A percentile compares a stretch with the other conserved stretches of the same genome.
Conservation (phyloP, 164 flowering plant species). For the Akebia trifoliata region DNA sequence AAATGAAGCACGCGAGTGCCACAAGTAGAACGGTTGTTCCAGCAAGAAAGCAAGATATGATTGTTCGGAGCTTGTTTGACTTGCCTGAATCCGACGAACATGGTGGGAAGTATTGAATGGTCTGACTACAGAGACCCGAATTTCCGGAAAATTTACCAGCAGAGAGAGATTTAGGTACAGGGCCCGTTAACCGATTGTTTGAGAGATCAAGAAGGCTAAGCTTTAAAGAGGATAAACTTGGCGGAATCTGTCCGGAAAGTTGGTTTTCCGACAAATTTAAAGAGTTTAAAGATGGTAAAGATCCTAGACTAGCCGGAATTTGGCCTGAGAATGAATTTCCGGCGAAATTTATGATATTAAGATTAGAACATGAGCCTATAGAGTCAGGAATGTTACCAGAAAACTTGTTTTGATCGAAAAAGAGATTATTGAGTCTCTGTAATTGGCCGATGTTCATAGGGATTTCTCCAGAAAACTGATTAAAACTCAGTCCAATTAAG, state of each 20-base stretch:
- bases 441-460: slow-evolving; percentile 51
- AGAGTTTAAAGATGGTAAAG: slow-evolving; percentile 44
- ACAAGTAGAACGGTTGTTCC: slow-evolving; percentile 25
- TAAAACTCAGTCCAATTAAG: slow-evolving; percentile 42
- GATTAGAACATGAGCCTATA: slow-evolving; percentile 40
- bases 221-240: slow-evolving; percentile 40
- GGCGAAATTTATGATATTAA: slow-evolving; percentile 57
- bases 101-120: slow-evolving; percentile 24
- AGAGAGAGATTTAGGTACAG: slow-evolving; percentile 46
- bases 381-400: slow-evolving; percentile 54
- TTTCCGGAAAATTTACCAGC: slow-evolving; percentile 67
- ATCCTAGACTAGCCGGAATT: slow-evolving; percentile 56
- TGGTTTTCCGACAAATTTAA: slow-evolving; percentile 59
- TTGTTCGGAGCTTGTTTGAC: slow-evolving; percentile 25
- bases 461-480: slow-evolving; percentile 48
- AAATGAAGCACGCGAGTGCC: slow-evolving; percentile 27
- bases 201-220: slow-evolving; percentile 73
- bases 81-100: slow-evolving; percentile 36
- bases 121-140: slow-evolving; percentile 51
- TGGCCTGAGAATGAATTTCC: slow-evolving; percentile 48
- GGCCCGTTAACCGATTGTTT: slow-evolving; percentile 49
- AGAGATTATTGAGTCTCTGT: slow-evolving; percentile 30
- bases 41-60: slow-evolving; percentile 36
- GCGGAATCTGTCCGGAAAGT: slow-evolving; percentile 62
- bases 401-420: slow-evolving; percentile 43